Percentiles rank a stretch among this genome's conserved stretches.
phyloP scores from a whole-genome alignment of 2,329 filamentous ascomycete species.

The Pyrenochaeta sp. region DNA sequence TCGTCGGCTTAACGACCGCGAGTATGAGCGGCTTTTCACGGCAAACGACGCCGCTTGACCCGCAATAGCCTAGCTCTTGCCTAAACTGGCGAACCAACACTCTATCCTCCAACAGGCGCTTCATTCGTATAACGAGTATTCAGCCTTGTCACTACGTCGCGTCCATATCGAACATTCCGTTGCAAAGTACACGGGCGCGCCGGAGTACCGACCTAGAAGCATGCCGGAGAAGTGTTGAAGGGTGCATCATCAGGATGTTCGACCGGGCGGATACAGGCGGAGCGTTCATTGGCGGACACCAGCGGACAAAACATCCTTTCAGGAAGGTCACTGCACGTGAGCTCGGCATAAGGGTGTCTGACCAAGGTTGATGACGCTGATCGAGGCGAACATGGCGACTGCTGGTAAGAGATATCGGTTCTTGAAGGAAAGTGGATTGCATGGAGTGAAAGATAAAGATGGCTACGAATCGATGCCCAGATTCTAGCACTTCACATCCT shows the following conservation, averaged over 20 bases:
- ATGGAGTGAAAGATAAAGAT: conserved; percentile 27
- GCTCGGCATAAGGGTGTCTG: conserved; percentile 35
- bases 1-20: conserved; percentile 21
- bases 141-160: not conserved
- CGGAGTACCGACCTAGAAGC: not conserved
- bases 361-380: conserved; percentile 26
- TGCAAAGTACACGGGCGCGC: not conserved
- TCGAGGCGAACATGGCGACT: conserved; percentile 21
- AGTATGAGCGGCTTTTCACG: conserved; percentile 18
- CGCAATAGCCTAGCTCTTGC: conserved; percentile 10
- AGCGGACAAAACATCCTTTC: conserved; percentile 25
- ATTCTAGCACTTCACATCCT: not conserved
- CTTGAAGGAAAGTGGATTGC: conserved; percentile 29
- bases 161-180: not conserved
- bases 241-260: not conserved
- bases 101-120: conserved; percentile 4
- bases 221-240: not conserved
- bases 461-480: conserved; percentile 11
- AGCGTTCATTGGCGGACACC: conserved; percentile 25
- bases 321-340: conserved; percentile 31
- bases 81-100: conserved; percentile 2
- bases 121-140: conserved; percentile 1
- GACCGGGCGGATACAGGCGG: conserved; percentile 30
- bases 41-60: conserved; percentile 7
- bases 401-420: conserved; percentile 28